These are phyloP conservation scores for Zasmidium cellare DNA, from an alignment of 2,329 filamentous ascomycete species.

Conservation along the genomic window DNA sequence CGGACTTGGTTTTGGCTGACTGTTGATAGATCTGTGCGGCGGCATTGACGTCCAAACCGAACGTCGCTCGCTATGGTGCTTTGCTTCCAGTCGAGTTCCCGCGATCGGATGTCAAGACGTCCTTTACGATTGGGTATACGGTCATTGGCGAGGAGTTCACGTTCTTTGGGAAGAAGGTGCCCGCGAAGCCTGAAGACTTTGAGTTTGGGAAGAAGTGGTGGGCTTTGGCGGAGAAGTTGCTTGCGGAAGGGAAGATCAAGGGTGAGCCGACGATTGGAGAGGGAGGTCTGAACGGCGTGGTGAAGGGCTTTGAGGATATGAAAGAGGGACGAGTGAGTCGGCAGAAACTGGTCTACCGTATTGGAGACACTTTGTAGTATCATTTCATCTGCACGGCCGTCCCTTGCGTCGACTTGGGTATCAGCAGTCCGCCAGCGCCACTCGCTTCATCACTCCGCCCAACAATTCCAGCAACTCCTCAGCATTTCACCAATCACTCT, in stretches of 20 bases:
- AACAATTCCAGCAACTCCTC: too few relatives aligned
- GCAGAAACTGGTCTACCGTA: slow-evolving; percentile 31
- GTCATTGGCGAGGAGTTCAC: slow-evolving; percentile 21
- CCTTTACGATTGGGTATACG: slow-evolving; percentile 23
- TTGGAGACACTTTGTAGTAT: slow-evolving; percentile 15
- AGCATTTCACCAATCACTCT: too few relatives aligned
- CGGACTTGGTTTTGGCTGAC: not conserved
- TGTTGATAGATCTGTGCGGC: slow-evolving; percentile 19
- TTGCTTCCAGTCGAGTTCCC: slow-evolving; percentile 20
- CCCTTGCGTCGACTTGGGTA: too few relatives aligned
- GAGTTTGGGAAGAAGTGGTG: slow-evolving; percentile 43
- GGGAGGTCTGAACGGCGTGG: slow-evolving; percentile 36
- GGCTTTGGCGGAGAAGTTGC: slow-evolving; percentile 25
- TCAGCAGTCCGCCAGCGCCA: too few relatives aligned
- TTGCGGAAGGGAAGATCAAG: slow-evolving; percentile 31
- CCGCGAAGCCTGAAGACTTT: slow-evolving; percentile 19
- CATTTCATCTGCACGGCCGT: too few relatives aligned
- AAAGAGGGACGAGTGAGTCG: slow-evolving; percentile 34
- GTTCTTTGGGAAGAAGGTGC: slow-evolving; percentile 16
- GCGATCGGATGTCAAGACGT: slow-evolving; percentile 17
- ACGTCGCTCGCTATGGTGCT: slow-evolving; percentile 15
- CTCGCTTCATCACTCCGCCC: too few relatives aligned
- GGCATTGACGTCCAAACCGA: slow-evolving; percentile 15
- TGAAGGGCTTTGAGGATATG: slow-evolving; percentile 32
- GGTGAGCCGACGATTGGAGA: slow-evolving; percentile 37